Base-by-base conservation (phyloP, 768 basidiomycete species). In the Hypsizygus marmoreus region DNA sequence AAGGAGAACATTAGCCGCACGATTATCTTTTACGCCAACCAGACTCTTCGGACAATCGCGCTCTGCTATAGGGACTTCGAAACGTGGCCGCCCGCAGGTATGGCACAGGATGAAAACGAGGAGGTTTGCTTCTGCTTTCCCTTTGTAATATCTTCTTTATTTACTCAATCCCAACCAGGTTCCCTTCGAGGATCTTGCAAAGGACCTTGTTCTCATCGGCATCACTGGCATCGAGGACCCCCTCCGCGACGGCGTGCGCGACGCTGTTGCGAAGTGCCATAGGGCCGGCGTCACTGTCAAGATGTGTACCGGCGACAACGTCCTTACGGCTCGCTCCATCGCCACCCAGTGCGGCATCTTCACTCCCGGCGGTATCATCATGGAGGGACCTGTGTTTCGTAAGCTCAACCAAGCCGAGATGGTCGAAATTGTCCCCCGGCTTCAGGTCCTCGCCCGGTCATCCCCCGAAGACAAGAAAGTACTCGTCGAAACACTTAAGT, bases 241-340 rank as follows among this genome's bases (percentile, higher is more conserved):
- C 33, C 78, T 99, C 4, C 88, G 95, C 25, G 77, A 81, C 0
- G 93, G 95, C 61, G 97, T 98, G 20, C 81, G 81, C 12, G 80
- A 93, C 9, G 94, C 95, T 13, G 95, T 99, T 33, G 74, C 79
- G 33, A 84, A 90, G 59, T 97, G 95, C 61, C 83, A 83, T 57
- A 78, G 74, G 41, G 95, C 97, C 31, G 95, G 95, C 50, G 94
- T 99, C 11, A 75, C 78, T 17, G 85, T 98, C 70, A 97, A 97
- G 72, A 99, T 97, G 95, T 95, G 92, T 64, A 98, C 97, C 0
- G 97, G 95, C 54, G 95, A 98, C 67, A 97, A 97, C 54, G 91
- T 94, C 39, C 81, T 97, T 40, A 95, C 91, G 0, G 91, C 91
- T 39, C 84, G 93, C n/a, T 97, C 95, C 6, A 99, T 99, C 57